Percentiles rank a stretch among this genome's conserved stretches.
phyloP scores from a whole-genome alignment of 164 flowering plant species.

The Vitis vinifera region ASM3070453v1 NC_081821.1:644501-645000 shows the following conservation, averaged over 20 bases:
- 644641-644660: no score
- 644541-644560: no score
- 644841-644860: slow-evolving; percentile 87
- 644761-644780: slow-evolving; percentile 1
- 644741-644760: no score
- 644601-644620: not conserved
- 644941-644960: not conserved
- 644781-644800: slow-evolving; percentile 37
- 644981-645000: no score
- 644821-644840: slow-evolving; percentile 75
- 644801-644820: slow-evolving; percentile 80
- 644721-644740: not conserved
- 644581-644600: no score
- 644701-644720: no score
- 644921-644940: not conserved
- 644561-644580: no score
- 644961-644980: not conserved
- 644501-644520: no score
- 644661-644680: no score
- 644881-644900: slow-evolving; percentile 12
- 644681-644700: no score
- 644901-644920: slow-evolving; percentile 16
- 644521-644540: no score
- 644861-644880: slow-evolving; percentile 86
- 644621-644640: not conserved